Evolutionary conservation across 257 asterid genomes (phyloP), one percentile per base, ranked within the genome.

Genomic region (Solanum tarijense): DNA sequence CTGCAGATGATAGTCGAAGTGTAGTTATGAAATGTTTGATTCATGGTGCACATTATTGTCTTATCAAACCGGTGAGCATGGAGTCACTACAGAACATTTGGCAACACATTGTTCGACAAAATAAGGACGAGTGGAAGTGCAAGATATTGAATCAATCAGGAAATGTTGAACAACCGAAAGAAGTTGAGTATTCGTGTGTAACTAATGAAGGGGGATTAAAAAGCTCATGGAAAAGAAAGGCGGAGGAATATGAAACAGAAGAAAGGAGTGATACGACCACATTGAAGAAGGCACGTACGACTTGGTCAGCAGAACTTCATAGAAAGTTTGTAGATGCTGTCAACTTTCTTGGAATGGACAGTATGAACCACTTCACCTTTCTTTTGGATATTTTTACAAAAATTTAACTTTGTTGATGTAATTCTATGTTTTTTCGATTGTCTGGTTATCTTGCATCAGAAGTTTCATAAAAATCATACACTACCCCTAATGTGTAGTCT

Each of bases 21-120:
- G 99, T 96, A 3, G 98, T 95, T 86, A 94, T 97, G 99, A 97
- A 96, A 91, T 98, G 98, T 5, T 94, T 97, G 7, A 94, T 96
- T 9, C 99, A 96, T 7, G 99, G 99, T 3, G 99, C 99, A 6
- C 94, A 95, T 38, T 99, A 96, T 89, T 96, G 96, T 90, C 96
- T 97, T 23, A 96, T 92, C 27, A 97, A 97, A 89, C 99, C 99
- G 0, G 95, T 97, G 21, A 91, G 98, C 0, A 93, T 97, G 72
- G 99, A 96, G 93, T 98, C 98, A 1, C 87, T 97, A 91, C 94
- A 95, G 94, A 97, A 96, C 91, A 95, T 97, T 92, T 97, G 99
- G 99, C 99, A 96, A 87, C 99, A 97, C 5, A 96, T 97, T 55
- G 96, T 96, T 88, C 94, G 99, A 12, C 94, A 93, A 86, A 95